Conservation (phyloP, 257 asterid genomes). For the Craterostigma plantagineum region DNA sequence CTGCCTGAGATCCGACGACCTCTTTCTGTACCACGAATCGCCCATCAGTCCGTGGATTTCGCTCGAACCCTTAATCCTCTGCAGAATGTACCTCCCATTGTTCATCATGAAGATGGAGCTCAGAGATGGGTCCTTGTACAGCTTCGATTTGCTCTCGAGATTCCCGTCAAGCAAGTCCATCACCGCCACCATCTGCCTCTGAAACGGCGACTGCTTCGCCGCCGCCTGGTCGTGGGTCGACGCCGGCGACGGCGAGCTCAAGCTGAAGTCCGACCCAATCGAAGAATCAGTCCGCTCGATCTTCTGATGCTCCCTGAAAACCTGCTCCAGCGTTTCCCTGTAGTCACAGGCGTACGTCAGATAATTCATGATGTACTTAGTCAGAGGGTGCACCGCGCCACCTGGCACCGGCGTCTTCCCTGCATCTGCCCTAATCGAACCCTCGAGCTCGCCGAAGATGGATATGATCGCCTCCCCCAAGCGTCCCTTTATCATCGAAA, state of each 20-base stretch:
- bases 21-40: constrained; percentile 52
- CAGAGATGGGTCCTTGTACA: constrained; percentile 45
- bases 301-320: constrained; percentile 51
- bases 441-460: constrained; percentile 49
- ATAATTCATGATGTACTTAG: constrained; percentile 58
- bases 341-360: constrained; percentile 31
- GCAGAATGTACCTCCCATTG: constrained; percentile 74
- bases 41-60: constrained; percentile 43
- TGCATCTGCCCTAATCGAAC: constrained; percentile 48
- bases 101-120: constrained; percentile 87
- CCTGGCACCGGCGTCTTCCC: constrained; percentile 58
- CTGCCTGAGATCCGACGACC: constrained; percentile 53
- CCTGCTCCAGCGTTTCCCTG: constrained; percentile 49
- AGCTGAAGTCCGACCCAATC: constrained; percentile 18
- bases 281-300: constrained; percentile 42
- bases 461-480: constrained; percentile 50
- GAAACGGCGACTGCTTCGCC: constrained; percentile 24
- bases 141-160: constrained; percentile 55
- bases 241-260: constrained; percentile 12
- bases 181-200: constrained; percentile 29
- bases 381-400: constrained; percentile 80
- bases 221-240: not conserved
- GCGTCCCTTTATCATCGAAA: constrained; percentile 27
- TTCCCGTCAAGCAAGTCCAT: constrained; percentile 52
- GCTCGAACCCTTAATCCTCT: constrained; percentile 40